A percentile compares a stretch with the other conserved stretches of the same genome.
Conservation (phyloP, 2,329 filamentous ascomycete species). For the Allantophomopsis lycopodina region DNA sequence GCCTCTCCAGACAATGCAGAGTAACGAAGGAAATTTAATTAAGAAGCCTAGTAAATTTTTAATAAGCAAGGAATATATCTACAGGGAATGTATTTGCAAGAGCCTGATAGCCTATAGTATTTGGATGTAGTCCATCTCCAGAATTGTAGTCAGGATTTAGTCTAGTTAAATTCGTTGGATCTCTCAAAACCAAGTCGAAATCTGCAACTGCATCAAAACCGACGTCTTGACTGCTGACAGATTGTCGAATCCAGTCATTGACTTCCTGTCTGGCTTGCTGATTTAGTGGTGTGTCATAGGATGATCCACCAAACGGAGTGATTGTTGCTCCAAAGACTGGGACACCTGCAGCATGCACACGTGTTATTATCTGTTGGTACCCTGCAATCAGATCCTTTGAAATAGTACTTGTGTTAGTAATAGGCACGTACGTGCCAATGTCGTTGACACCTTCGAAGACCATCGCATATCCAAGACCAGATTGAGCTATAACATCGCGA, state of each 20-base stretch:
- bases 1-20: too few species aligned
- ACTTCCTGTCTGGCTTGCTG: conserved; percentile 42
- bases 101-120: conserved; percentile 40
- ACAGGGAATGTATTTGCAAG: conserved; percentile 46
- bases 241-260: conserved; percentile 40
- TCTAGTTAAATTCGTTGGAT: conserved; percentile 31
- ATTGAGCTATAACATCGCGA: conserved; percentile 46
- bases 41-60: too few species aligned
- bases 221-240: conserved; percentile 24
- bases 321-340: conserved; percentile 50
- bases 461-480: conserved; percentile 44
- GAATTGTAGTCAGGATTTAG: conserved; percentile 37
- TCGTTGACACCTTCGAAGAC: conserved; percentile 60
- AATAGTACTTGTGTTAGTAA: conserved; percentile 30
- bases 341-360: conserved; percentile 38
- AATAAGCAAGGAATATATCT: conserved; percentile 26
- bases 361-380: conserved; percentile 40
- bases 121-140: conserved; percentile 54
- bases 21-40: too few species aligned
- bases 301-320: conserved; percentile 41
- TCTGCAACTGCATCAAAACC: conserved; percentile 48
- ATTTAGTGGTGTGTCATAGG: conserved; percentile 23
- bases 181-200: conserved; percentile 42
- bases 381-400: conserved; percentile 38
- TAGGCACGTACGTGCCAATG: conserved; percentile 38